Conservation (phyloP, 768 basidiomycete species). For the Pholiota molesta region DNA sequence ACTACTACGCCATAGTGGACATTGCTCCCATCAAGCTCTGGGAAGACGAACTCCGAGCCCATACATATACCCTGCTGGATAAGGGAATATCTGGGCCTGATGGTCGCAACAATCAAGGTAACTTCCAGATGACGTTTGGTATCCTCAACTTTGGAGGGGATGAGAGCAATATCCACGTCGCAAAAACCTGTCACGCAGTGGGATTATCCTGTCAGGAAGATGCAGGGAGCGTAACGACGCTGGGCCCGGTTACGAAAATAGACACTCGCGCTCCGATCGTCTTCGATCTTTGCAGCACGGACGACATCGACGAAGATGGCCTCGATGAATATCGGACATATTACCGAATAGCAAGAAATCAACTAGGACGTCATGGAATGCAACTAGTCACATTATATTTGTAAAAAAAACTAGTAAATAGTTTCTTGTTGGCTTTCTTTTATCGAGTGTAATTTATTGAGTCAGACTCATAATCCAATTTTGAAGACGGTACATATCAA, state of each 20-base stretch:
- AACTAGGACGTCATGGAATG: not conserved
- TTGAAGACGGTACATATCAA: not conserved
- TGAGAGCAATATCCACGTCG: not conserved
- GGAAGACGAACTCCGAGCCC: not conserved
- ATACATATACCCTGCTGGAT: not conserved
- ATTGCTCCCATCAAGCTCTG: not conserved
- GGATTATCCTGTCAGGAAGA: not conserved
- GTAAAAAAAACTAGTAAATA: not conserved
- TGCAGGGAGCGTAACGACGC: not conserved
- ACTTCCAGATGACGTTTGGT: not conserved
- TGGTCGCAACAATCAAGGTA: not conserved
- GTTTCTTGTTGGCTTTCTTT: too few species aligned
- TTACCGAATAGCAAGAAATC: not conserved
- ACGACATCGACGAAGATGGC: not conserved
- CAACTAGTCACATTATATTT: slow-evolving; percentile 1
- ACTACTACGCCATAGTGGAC: not conserved
- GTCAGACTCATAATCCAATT: not conserved
- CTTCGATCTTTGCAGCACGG: not conserved
- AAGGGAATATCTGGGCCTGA: not conserved
- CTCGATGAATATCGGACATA: not conserved
- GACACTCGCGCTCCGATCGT: not conserved
- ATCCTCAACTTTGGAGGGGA: not conserved
- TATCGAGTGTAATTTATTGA: not conserved
- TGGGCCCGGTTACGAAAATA: not conserved
- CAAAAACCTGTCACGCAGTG: not conserved